Evolutionary conservation across 257 asterid species (phyloP).

Genomic region (Solanum lignicaule): DNA sequence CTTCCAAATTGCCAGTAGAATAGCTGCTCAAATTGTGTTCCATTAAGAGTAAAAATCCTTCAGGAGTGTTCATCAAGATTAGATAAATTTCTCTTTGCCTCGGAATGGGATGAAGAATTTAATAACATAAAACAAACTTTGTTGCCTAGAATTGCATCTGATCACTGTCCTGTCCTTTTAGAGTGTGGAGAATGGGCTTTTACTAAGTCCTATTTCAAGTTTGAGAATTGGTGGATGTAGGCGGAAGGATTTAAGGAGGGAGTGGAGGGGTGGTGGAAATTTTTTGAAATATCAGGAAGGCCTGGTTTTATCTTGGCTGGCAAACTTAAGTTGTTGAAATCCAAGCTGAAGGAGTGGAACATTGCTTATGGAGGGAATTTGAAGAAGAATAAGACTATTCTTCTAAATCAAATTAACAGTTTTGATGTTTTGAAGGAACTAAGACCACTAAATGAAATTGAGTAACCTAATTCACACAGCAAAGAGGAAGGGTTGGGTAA

Average conservation of each 20-base stretch:
- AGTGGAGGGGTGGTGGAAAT: background rate
- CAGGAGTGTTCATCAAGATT: background rate
- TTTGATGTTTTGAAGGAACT: background rate
- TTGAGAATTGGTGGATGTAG: background rate
- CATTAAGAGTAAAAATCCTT: background rate
- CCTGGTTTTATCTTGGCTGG: background rate
- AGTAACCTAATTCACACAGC: too few species aligned
- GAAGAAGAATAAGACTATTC: background rate
- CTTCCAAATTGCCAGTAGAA: background rate
- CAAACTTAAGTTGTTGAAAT: background rate
- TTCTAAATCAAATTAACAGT: background rate
- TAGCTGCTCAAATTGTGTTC: background rate
- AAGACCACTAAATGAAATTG: background rate
- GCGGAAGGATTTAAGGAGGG: background rate
- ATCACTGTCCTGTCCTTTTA: background rate
- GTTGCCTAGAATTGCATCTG: background rate
- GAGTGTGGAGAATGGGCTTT: background rate
- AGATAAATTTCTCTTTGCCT: background rate
- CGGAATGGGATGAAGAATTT: background rate
- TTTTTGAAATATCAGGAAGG: background rate
- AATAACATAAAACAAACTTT: background rate
- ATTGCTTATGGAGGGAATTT: background rate
- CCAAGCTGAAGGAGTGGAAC: background rate
- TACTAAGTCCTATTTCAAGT: background rate
- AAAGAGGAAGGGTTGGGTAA: too few species aligned